phyloP scores from a whole-genome alignment of 257 asterid species.

The Cinchona pubescens region DNA sequence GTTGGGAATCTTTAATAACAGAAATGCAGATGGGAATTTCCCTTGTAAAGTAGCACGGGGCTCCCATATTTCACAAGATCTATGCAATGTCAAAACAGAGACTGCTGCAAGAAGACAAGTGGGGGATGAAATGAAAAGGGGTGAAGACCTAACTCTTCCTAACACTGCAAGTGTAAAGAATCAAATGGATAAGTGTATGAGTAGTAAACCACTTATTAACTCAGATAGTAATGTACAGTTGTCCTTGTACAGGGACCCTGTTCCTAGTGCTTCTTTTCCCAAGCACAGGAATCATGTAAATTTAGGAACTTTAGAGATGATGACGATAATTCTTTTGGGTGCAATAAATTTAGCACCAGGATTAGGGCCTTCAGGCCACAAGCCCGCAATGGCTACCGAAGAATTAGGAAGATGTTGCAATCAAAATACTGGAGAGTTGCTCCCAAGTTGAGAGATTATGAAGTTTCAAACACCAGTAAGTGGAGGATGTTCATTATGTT shows the following conservation, averaged over 20 bases:
- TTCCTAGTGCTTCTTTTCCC: constrained; percentile 49
- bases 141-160: constrained; percentile 43
- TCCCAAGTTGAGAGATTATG: constrained; percentile 60
- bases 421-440: constrained; percentile 70
- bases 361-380: constrained; percentile 61
- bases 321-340: constrained; percentile 85
- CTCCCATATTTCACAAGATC: constrained; percentile 26
- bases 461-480: constrained; percentile 59
- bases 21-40: constrained; percentile 27
- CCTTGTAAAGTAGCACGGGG: constrained; percentile 25
- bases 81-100: constrained; percentile 32
- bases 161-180: constrained; percentile 55
- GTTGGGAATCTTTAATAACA: constrained; percentile 32
- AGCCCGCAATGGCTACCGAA: constrained; percentile 51
- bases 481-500: constrained; percentile 5
- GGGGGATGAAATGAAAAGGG: constrained; percentile 31
- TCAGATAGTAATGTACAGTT: constrained; percentile 82
- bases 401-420: constrained; percentile 67
- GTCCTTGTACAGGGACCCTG: constrained; percentile 66
- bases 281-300: constrained; percentile 73
- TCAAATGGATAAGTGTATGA: constrained; percentile 46
- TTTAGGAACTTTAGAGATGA: constrained; percentile 95
- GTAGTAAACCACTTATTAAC: constrained; percentile 51
- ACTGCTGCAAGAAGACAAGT: constrained; percentile 28
- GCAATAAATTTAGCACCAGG: constrained; percentile 60